Percentiles rank a stretch among this genome's conserved stretches.
These are phyloP conservation scores for Phytophthora hybrid DNA, from an alignment of 352 stramenopile genomes.

Conservation along the genomic window DNA sequence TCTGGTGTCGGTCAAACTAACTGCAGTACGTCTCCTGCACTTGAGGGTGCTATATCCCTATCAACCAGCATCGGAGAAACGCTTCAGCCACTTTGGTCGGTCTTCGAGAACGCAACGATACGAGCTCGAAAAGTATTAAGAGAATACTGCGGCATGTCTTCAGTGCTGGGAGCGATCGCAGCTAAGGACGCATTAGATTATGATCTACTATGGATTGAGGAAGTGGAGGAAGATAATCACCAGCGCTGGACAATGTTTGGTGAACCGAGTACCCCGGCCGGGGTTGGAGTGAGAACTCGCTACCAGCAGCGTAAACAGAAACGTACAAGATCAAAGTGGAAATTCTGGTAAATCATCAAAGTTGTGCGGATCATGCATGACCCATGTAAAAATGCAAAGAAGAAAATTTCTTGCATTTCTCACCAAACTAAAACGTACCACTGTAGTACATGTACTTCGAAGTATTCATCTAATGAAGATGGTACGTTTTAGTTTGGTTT, in stretches of 20 bases:
- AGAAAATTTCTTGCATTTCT: too few species aligned
- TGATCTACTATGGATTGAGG: conserved; percentile 30
- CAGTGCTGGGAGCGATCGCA: neutral
- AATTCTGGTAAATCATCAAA: conserved; percentile 16
- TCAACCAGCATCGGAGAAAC: neutral
- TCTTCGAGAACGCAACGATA: conserved; percentile 14
- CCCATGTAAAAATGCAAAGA: too few species aligned
- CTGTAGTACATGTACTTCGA: too few species aligned
- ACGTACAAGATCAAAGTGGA: conserved; percentile 11
- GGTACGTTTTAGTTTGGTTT: too few species aligned
- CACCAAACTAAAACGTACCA: too few species aligned
- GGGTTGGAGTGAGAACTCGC: conserved; percentile 1
- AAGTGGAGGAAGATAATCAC: conserved; percentile 19
- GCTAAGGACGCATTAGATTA: conserved; percentile 24
- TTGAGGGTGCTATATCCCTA: neutral
- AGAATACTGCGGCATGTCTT: conserved; percentile 7
- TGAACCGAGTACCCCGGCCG: conserved; percentile 14
- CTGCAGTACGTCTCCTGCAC: neutral
- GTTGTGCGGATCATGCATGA: neutral
- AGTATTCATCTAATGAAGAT: too few species aligned
- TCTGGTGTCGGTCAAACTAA: neutral
- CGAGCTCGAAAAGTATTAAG: conserved; percentile 14
- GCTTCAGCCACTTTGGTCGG: conserved; percentile 7
- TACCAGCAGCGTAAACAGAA: conserved; percentile 1
- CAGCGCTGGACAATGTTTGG: conserved; percentile 40